These are phyloP conservation scores for Cordyceps cateniannulata DNA, from an alignment of 2,329 filamentous ascomycete genomes.

Conservation along the genomic window DNA sequence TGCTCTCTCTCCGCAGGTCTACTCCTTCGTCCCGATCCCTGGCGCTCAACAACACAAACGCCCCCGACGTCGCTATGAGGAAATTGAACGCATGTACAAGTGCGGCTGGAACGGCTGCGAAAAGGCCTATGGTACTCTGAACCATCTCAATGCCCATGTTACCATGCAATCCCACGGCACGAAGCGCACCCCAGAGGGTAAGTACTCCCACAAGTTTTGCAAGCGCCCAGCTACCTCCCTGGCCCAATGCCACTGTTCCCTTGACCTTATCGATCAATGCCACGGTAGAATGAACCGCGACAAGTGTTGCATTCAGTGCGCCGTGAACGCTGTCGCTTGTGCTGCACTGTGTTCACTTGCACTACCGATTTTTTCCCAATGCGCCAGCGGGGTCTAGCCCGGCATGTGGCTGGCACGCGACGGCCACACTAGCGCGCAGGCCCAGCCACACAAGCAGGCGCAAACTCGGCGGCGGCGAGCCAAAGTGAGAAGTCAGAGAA, in stretches of 20 bases:
- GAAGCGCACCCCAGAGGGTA: conserved; percentile 97
- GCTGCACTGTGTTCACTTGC: neutral
- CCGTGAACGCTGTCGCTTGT: neutral
- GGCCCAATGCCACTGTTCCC: neutral
- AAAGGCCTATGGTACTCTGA: conserved; percentile 95
- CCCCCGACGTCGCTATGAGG: conserved; percentile 86
- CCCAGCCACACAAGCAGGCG: neutral
- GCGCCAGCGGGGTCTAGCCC: neutral
- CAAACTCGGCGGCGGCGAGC: neutral
- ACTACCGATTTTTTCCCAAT: neutral
- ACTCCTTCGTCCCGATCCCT: conserved; percentile 95
- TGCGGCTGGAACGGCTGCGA: conserved; percentile 98
- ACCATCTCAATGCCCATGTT: conserved; percentile 95
- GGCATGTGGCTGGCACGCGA: neutral
- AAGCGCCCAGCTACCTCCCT: neutral
- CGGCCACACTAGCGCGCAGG: conserved; percentile 19
- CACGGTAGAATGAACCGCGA: neutral
- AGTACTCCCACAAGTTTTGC: conserved; percentile 25
- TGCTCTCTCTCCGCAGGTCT: conserved; percentile 59
- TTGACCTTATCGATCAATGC: neutral
- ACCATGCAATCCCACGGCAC: conserved; percentile 96
- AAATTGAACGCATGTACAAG: conserved; percentile 99
- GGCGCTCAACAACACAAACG: conserved; percentile 97
- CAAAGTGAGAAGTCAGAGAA: neutral
- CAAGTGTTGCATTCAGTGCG: neutral